A percentile compares a stretch with the other conserved stretches of the same genome.
These are phyloP conservation scores for Penicillium janthinellum DNA, from an alignment of 2,329 filamentous ascomycete genomes.

Conservation along the genomic window DNA sequence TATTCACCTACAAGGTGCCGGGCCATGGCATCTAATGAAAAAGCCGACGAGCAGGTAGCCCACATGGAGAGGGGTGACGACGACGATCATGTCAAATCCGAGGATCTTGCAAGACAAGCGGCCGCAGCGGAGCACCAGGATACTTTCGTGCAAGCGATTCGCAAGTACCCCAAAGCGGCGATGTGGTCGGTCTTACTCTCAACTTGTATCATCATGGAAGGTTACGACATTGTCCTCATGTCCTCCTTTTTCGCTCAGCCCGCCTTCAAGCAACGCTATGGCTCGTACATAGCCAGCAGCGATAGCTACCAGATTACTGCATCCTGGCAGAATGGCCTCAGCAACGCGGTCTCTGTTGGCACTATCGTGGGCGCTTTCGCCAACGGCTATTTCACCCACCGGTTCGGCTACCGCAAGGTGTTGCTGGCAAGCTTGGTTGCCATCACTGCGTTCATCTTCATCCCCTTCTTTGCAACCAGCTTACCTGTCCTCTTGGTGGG, in stretches of 20 bases:
- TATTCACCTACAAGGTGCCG: too few species aligned
- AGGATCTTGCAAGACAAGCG: constrained; percentile 1
- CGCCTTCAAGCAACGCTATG: constrained; percentile 2
- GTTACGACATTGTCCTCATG: constrained; percentile 10
- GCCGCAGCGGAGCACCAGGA: neutral
- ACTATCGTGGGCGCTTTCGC: constrained; percentile 68
- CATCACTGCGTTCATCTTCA: constrained; percentile 60
- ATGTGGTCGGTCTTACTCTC: constrained; percentile 10
- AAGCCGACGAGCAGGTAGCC: too few species aligned
- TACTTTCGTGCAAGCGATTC: constrained; percentile 1
- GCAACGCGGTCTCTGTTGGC: constrained; percentile 61
- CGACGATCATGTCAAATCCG: neutral
- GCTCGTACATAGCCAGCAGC: neutral
- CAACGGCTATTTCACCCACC: constrained; percentile 66
- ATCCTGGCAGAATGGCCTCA: constrained; percentile 60
- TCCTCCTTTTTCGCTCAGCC: constrained; percentile 6
- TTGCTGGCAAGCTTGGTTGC: constrained; percentile 60
- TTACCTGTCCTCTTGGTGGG: constrained; percentile 61
- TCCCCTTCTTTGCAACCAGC: constrained; percentile 67
- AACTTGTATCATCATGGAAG: constrained; percentile 10
- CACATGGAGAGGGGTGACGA: neutral
- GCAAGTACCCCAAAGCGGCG: constrained; percentile 8
- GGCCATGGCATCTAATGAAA: too few species aligned
- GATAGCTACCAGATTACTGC: constrained; percentile 51
- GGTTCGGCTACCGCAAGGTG: constrained; percentile 68